Conservation (phyloP, 2,329 filamentous ascomycete genomes). For the Rhinocladiella similis region DNA sequence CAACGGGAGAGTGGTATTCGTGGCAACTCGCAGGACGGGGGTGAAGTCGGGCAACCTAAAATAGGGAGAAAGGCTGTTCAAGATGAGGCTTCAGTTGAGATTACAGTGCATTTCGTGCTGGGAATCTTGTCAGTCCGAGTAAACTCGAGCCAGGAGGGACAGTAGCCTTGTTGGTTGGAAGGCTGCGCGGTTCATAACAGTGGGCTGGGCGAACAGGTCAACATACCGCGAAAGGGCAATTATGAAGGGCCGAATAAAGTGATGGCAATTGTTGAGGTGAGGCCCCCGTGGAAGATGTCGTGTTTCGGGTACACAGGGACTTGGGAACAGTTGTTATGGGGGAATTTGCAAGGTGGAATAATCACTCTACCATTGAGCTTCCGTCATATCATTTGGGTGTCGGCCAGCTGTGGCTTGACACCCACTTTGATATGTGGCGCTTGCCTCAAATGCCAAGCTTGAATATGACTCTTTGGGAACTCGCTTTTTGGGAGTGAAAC, state of each 20-base stretch:
- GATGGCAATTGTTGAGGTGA: not conserved
- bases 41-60: not conserved
- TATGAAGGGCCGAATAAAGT: too few species aligned
- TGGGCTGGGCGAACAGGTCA: not conserved
- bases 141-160: constrained; percentile 2
- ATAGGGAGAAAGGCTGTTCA: not conserved
- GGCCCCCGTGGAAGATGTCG: not conserved
- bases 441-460: not conserved
- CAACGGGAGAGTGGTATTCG: not conserved
- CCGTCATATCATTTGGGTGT: not conserved
- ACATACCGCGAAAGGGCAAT: constrained; percentile 12
- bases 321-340: not conserved
- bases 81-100: constrained; percentile 7
- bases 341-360: constrained; percentile 2
- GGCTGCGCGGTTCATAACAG: constrained; percentile 12
- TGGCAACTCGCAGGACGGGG: not conserved
- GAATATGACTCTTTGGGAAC: not conserved
- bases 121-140: constrained; percentile 5
- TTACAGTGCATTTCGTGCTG: constrained; percentile 18
- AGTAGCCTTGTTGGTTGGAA: constrained; percentile 2
- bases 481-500: not conserved
- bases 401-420: not conserved
- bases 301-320: not conserved
- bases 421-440: not conserved
- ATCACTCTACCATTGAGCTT: not conserved